Evolutionary conservation across 441 rosid species (phyloP), one percentile per base, ranked within the genome.

Genomic region (Syzygium malaccense): DNA sequence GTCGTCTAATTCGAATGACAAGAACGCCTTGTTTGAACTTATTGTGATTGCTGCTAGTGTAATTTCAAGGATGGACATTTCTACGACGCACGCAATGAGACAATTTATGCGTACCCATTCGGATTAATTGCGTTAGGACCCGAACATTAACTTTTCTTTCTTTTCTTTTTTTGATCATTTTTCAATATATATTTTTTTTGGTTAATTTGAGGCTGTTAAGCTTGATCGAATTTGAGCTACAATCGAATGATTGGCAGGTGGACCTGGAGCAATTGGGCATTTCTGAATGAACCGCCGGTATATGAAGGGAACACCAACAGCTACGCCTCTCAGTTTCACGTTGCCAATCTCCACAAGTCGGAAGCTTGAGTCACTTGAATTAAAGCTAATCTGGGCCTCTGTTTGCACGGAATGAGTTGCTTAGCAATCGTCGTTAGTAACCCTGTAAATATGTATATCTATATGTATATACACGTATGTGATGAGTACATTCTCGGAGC

Each of bases 221-320:
- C 26, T 20, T 23, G 49, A 71, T 37, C 3, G 28, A 5, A 71
- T 71, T 2, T 2, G 48, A 20, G 83, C 49, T 37, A 20, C 49
- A 71, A 37, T 37, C 9, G 23, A 71, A 71, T 37, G 7, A 45
- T 37, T 37, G 89, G 91, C 87, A 95, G 99, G 99, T 97, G 99
- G 99, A 94, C 87, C 8, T 93, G 93, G 84, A 96, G 98, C 94
- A 94, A 89, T 71, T 95, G 90, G 98, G 99, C 98, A 37, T 96
- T 97, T 90, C 91, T 97, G 64, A 96, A 97, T 86, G 99, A 95
- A 88, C 96, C 97, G 6, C 96, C 95, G 7, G 96, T 95, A 78
- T 90, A 91, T 25, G 98, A 95, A 86, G 88, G 92, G 41, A 32
- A 92, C 84, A 89, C 94, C 53, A 94, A 92, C 87, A 91, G 68